Percentiles rank a stretch among this genome's conserved stretches.
phyloP scores from a whole-genome alignment of 345 rosid species.

The Populus tremula region DNA sequence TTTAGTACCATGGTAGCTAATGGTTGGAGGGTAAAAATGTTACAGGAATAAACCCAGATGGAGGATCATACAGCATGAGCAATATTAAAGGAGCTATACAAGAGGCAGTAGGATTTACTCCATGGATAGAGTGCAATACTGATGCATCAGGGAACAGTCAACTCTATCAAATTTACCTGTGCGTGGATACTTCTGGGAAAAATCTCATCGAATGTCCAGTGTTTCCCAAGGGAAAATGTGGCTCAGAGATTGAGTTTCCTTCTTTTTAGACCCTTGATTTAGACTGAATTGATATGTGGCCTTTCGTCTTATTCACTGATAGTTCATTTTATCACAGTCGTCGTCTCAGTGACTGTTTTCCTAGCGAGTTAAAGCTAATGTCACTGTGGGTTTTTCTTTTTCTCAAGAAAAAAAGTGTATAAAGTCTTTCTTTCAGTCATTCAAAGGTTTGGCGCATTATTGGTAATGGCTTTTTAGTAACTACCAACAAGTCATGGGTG shows the following conservation, averaged over 20 bases:
- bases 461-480: no score
- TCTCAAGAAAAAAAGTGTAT: no score
- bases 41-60: slow-evolving; percentile 66
- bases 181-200: slow-evolving; percentile 69
- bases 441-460: no score
- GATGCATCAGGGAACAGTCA: slow-evolving; percentile 66
- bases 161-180: slow-evolving; percentile 78
- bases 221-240: slow-evolving; percentile 63
- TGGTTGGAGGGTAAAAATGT: background rate
- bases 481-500: no score
- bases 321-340: background rate
- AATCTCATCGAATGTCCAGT: slow-evolving; percentile 69
- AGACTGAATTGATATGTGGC: background rate
- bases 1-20: background rate
- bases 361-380: background rate
- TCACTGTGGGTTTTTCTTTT: background rate
- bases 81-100: slow-evolving; percentile 59
- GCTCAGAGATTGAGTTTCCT: slow-evolving; percentile 61
- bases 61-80: slow-evolving; percentile 45
- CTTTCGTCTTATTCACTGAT: background rate
- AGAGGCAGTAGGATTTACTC: slow-evolving; percentile 49
- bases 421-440: no score
- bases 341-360: background rate
- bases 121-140: slow-evolving; percentile 72
- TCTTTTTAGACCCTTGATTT: slow-evolving; percentile 38